Base-by-base conservation (phyloP, 495 filamentous ascomycete genomes). In the Penicilliopsis zonata region DNA sequence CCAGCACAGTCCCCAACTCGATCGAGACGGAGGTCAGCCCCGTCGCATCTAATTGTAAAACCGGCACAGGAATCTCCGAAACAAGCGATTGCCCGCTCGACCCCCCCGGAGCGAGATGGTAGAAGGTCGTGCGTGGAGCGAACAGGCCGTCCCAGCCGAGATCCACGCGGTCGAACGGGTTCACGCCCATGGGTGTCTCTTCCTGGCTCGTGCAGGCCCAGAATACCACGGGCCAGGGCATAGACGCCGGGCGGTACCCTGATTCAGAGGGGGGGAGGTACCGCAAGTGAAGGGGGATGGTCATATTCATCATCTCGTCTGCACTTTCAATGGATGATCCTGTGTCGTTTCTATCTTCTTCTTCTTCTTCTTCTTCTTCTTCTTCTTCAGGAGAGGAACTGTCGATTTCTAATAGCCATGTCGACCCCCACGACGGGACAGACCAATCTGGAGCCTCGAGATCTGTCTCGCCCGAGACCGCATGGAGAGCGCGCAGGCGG, bases 391-490 rank as follows among this genome's bases (percentile, higher is more conserved):
- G 76, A 9, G 64, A 66, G 0, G 73, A 67, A n/a, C n/a, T n/a
- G n/a, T n/a, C n/a, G 12, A 98, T 66, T 46, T 94, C 79, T 13
- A 94, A 43, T 9, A 96, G 69, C 34, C 87, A 61, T 8, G 69
- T 73, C 9, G 78, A 84, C 13, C 90, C 90, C 92, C 90, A 96
- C 35, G 65, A 47, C 15, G 65, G 49, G 26, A 82, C 63, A 8
- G 74, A 73, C 67, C 90, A 98, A 40, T 79, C 78, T 7, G 90
- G 90, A 0, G 85, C 85, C 56, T 98, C 90, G 29, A 98, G 85
- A 42, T 96, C 90, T 3, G 85, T 84, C 26, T 84, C 84, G 24
- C 84, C 78, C 22, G 76, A 71, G 28, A 82, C 67, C 33, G 74
- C 73, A 24, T 70, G 74, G 24, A 95, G 53, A 1, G 67, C 55